phyloP scores from a whole-genome alignment of 2,329 filamentous ascomycete species.

The Xylariales sp. region DNA sequence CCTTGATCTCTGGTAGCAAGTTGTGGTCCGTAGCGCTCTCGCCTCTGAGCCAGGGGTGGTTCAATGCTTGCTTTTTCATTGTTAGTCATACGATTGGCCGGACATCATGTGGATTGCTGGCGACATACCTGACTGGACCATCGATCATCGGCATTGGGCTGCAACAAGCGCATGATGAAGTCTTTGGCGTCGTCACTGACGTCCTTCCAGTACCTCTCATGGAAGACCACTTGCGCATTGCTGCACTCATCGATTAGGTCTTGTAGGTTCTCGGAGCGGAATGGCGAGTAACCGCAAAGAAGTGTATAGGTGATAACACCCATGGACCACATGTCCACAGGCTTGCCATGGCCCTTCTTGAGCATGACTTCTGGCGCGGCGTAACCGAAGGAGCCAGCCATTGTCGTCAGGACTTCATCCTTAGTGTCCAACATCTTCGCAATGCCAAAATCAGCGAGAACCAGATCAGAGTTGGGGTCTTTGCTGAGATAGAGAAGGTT shows the following conservation, averaged over 20 bases:
- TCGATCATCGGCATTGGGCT: slow-evolving; percentile 71
- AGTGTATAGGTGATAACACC: slow-evolving; percentile 98
- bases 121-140: slow-evolving; percentile 67
- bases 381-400: slow-evolving; percentile 98
- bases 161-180: slow-evolving; percentile 80
- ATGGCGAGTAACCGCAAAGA: slow-evolving; percentile 96
- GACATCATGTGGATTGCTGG: background rate
- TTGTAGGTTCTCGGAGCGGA: slow-evolving; percentile 87
- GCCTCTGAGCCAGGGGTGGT: slow-evolving; percentile 85
- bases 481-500: slow-evolving; percentile 90
- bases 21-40: slow-evolving; percentile 92
- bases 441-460: slow-evolving; percentile 96
- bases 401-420: slow-evolving; percentile 89
- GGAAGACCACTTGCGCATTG: slow-evolving; percentile 80
- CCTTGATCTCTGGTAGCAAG: slow-evolving; percentile 92
- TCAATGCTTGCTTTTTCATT: slow-evolving; percentile 60
- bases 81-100: background rate
- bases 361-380: slow-evolving; percentile 98
- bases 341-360: slow-evolving; percentile 94
- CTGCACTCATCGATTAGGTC: slow-evolving; percentile 95
- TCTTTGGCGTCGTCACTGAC: slow-evolving; percentile 93
- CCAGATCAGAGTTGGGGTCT: slow-evolving; percentile 73
- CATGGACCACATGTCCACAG: slow-evolving; percentile 98
- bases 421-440: slow-evolving; percentile 94
- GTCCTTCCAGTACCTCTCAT: slow-evolving; percentile 97